Conservation (phyloP, 2,329 filamentous ascomycete genomes). For the Dactylellina sp. region DNA sequence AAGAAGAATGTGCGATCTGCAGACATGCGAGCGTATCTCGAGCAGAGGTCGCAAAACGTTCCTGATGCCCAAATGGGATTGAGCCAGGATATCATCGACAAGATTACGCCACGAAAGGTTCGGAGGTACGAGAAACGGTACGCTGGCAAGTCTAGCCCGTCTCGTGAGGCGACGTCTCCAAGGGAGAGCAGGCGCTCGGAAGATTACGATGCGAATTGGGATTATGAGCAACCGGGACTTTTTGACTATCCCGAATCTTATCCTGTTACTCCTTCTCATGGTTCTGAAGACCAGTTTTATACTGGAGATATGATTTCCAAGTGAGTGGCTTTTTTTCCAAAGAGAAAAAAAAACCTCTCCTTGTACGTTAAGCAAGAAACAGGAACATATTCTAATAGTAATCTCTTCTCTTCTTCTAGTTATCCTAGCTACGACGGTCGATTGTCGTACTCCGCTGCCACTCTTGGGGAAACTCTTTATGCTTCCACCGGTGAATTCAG, state of each 20-base stretch:
- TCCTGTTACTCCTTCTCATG: slow-evolving; percentile 52
- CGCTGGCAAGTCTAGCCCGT: slow-evolving; percentile 50
- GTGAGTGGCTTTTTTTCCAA: slow-evolving; percentile 33
- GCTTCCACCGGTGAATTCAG: slow-evolving; percentile 47
- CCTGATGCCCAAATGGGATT: slow-evolving; percentile 53
- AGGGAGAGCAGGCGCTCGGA: slow-evolving; percentile 47
- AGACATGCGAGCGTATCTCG: slow-evolving; percentile 55
- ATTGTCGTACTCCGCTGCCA: slow-evolving; percentile 53
- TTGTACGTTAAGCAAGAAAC: slow-evolving; percentile 21
- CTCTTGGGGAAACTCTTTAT: slow-evolving; percentile 48
- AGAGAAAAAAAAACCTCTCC: slow-evolving; percentile 5
- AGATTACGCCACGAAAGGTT: slow-evolving; percentile 55
- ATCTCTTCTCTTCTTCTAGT: slow-evolving; percentile 24
- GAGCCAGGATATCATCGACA: slow-evolving; percentile 55
- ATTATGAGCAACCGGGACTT: slow-evolving; percentile 39
- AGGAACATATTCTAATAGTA: slow-evolving; percentile 38
- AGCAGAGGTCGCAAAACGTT: slow-evolving; percentile 50
- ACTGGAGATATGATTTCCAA: slow-evolving; percentile 50
- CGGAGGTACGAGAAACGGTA: slow-evolving; percentile 56
- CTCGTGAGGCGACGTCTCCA: slow-evolving; percentile 37
- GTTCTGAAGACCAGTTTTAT: slow-evolving; percentile 53
- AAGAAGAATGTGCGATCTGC: slow-evolving; percentile 56
- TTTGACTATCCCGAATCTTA: slow-evolving; percentile 50
- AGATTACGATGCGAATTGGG: slow-evolving; percentile 45
- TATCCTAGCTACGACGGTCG: slow-evolving; percentile 48